Evolutionary conservation across 805 yeast genomes (phyloP), one percentile per base, ranked within the genome.

Genomic region (Yarrowia sp.): DNA sequence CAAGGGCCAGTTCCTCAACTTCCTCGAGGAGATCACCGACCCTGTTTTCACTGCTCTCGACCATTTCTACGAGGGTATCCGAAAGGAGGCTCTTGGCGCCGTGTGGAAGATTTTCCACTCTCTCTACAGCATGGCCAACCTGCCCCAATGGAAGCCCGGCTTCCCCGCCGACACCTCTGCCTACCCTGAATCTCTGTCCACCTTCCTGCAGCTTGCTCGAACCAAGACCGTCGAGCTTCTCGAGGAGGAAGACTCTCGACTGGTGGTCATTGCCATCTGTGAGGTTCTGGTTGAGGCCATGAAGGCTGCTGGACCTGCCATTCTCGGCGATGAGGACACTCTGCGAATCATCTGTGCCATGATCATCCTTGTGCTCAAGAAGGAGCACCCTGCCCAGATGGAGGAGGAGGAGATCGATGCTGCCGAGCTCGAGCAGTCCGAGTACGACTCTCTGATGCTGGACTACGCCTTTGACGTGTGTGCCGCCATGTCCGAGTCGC

Each of bases 401-500:
- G 90, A 86, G 69, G 88, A 81, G 68, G 87, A 85, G 70, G 86
- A 81, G 65, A 83, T 80, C 68, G 79, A 73, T 46, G 89, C 81
- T 69, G 86, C 85, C 68, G 76, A 77, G 60, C 89, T 86, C 71
- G 81, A 74, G 68, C 73, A 69, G 55, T 70, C 77, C 14, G 87
- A 84, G 75, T 76, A 79, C 63, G 87, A 85, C 69, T 91, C 92
- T 24, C 83, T 92, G 72, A 83, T 95, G 70, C 87, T 87, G 72
- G 98, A 94, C 76, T 84, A 91, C 69, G 91, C 96, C 49, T 81
- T 91, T 73, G 99, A 95, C 77, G 92, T 92, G 33, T 82, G 94
- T 70, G 91, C 91, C 68, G 84, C 87, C 72, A 82, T 94, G 72
- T 85, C 97, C 15, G 79, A 82, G 70, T 89, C 90, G n/a, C 83